Evolutionary conservation across 2,329 filamentous ascomycete genomes (phyloP), one percentile per base, ranked within the genome.

Genomic region (Teratosphaeria nubilosa): DNA sequence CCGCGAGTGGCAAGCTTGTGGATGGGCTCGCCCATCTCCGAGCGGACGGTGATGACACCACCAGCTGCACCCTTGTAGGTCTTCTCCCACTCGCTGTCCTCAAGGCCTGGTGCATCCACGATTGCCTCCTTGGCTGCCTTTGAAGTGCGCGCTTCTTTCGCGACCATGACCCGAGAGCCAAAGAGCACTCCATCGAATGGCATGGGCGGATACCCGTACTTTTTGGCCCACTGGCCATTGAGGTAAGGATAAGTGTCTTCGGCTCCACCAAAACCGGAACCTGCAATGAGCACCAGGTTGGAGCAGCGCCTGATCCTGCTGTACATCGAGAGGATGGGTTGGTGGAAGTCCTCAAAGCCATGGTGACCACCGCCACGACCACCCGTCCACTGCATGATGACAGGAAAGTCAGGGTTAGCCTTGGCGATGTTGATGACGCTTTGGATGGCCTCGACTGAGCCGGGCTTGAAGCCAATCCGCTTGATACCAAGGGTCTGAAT

Each of bases 1-100:
- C 94, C 94, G 59, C 95, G 88, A 54, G 94, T 99, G 16, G 94
- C 95, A 60, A 99, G 84, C 79, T 99, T 99, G 80, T 99, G 94
- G 62, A 99, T 99, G 5, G 94, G 95, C 80, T 99, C 94, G 52
- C 94, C 95, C 95, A 99, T 99, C 77, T 99, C 94, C 1, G 94
- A 99, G 63, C 91, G 85, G 54, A 99, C 94, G 30, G 94, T 99
- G 68, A 99, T 92, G 63, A 99, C 85, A 72, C 94, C 94, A 68
- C 94, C 94, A 58, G 91, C 88, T 27, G 91, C 82, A 20, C 89
- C 90, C 77, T 92, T 90, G 79, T 96, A 96, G 5, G 90, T 95
- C 76, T 91, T 86, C 76, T 96, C 91, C 91, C 91, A 96, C 65
- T 92, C 82, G 61, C 73, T 74, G 69, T 96, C 91, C 55, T 88